Evolutionary conservation across 148 eudicot genomes (phyloP).

Genomic region (Hydrangea macrophylla): DNA sequence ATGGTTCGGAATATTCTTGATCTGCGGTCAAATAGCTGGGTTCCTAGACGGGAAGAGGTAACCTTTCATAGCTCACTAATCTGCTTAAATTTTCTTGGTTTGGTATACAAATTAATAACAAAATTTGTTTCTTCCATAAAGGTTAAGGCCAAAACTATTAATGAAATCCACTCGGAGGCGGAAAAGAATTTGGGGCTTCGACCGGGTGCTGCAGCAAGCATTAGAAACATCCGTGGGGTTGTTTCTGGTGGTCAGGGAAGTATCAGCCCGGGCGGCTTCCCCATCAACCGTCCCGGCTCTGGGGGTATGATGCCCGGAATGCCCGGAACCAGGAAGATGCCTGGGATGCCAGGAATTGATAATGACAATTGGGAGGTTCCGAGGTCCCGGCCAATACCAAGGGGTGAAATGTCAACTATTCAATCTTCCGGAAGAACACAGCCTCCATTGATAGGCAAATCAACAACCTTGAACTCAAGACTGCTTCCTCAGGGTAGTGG

Average conservation of each 20-base stretch:
- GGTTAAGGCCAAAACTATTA: conserved; percentile 72
- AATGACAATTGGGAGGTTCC: conserved; percentile 75
- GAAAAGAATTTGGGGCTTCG: conserved; percentile 65
- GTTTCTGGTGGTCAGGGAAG: conserved; percentile 49
- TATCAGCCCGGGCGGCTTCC: conserved; percentile 42
- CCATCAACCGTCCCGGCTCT: conserved; percentile 55
- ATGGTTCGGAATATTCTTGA: conserved; percentile 70
- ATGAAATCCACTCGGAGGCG: conserved; percentile 73
- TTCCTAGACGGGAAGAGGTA: conserved; percentile 84
- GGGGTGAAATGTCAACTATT: conserved; percentile 32
- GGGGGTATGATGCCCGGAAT: conserved; percentile 91
- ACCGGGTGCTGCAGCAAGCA: conserved; percentile 62
- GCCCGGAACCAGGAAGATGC: conserved; percentile 62
- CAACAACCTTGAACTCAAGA: conserved; percentile 45
- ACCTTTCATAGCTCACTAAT: conserved; percentile 1
- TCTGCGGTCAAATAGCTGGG: conserved; percentile 57
- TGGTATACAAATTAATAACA: neutral
- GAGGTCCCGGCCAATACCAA: conserved; percentile 52
- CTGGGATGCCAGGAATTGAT: conserved; percentile 58
- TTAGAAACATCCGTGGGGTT: conserved; percentile 46
- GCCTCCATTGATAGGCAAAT: conserved; percentile 40
- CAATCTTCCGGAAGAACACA: conserved; percentile 37
- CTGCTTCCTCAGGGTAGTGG: conserved; percentile 65
- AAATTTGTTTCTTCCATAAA: conserved; percentile 13
- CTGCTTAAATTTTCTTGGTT: neutral